Percentiles rank a stretch among this genome's conserved stretches.
Evolutionary conservation across 2,329 filamentous ascomycete species (phyloP).

Genomic region (Berkeleyomyces basicola): DNA sequence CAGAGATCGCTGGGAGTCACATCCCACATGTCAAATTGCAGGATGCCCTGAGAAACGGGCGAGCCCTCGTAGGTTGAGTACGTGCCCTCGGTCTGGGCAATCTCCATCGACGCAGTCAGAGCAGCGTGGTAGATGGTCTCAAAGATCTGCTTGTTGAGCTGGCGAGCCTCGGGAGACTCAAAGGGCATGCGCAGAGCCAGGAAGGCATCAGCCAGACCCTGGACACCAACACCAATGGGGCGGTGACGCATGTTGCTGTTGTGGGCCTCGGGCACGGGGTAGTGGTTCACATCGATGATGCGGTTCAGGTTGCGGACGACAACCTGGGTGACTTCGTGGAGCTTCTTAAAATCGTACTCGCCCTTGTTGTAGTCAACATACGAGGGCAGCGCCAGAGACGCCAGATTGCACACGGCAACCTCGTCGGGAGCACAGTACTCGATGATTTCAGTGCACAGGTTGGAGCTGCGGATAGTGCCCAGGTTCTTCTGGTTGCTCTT

Average conservation of each 20-base stretch:
- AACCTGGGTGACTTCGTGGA: conserved; percentile 85
- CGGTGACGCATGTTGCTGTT: conserved; percentile 97
- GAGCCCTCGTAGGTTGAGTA: conserved; percentile 89
- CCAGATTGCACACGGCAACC: conserved; percentile 96
- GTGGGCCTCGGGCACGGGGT: conserved; percentile 83
- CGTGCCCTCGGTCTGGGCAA: conserved; percentile 67
- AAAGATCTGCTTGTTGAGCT: conserved; percentile 96
- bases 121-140: conserved; percentile 98
- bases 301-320: conserved; percentile 83
- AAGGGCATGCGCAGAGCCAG: conserved; percentile 91
- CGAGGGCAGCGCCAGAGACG: conserved; percentile 78
- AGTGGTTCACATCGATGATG: conserved; percentile 97
- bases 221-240: conserved; percentile 90
- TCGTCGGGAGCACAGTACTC: conserved; percentile 96
- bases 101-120: conserved; percentile 71
- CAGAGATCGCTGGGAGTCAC: conserved; percentile 86
- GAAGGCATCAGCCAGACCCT: conserved; percentile 96
- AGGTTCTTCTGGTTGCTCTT: conserved; percentile 99
- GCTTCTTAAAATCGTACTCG: conserved; percentile 86
- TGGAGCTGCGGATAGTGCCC: conserved; percentile 94
- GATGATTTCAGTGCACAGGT: conserved; percentile 96
- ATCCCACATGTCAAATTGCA: conserved; percentile 98
- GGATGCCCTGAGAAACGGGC: conserved; percentile 82
- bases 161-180: conserved; percentile 82
- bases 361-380: conserved; percentile 77